Conservation (phyloP, 2,329 filamentous ascomycete genomes). For the Xylariaceae sp. region DNA sequence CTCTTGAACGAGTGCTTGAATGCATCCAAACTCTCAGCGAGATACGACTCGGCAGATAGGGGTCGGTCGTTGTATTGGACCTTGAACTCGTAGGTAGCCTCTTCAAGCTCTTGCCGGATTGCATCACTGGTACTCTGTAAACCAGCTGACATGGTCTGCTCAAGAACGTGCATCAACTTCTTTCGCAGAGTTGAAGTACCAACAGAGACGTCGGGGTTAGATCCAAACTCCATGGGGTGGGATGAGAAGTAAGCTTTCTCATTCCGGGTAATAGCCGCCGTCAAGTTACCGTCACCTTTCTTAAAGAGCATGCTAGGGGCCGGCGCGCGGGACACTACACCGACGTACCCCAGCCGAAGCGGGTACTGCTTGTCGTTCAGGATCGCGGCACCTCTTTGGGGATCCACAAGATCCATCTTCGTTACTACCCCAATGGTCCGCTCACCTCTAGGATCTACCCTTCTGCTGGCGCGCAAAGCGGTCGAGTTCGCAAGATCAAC, state of each 20-base stretch:
- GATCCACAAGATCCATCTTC: conserved; percentile 96
- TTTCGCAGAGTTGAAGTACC: conserved; percentile 84
- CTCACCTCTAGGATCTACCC: conserved; percentile 90
- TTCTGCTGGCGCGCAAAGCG: conserved; percentile 78
- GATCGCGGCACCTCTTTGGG: conserved; percentile 69
- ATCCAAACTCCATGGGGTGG: conserved; percentile 74
- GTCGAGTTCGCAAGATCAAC: conserved; percentile 97
- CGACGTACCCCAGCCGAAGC: conserved; percentile 89
- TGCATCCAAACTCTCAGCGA: conserved; percentile 87
- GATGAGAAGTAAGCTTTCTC: conserved; percentile 82
- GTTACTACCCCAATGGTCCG: conserved; percentile 98
- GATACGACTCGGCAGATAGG: conserved; percentile 89
- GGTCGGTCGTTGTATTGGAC: conserved; percentile 98
- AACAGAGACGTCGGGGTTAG: conserved; percentile 65
- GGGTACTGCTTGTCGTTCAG: conserved; percentile 89
- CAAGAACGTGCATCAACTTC: conserved; percentile 94
- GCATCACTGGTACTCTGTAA: conserved; percentile 85
- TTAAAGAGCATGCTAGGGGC: conserved; percentile 69
- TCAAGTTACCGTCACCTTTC: conserved; percentile 73
- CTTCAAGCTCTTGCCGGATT: conserved; percentile 90
- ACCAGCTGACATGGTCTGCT: conserved; percentile 94
- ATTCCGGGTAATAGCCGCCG: conserved; percentile 76
- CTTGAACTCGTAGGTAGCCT: conserved; percentile 97
- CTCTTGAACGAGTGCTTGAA: conserved; percentile 98
- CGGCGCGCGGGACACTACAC: conserved; percentile 83